Evolutionary conservation across 2,329 filamentous ascomycete species (phyloP), one percentile per base, ranked within the genome.

Genomic region (Raffaelea deltoideospora): DNA sequence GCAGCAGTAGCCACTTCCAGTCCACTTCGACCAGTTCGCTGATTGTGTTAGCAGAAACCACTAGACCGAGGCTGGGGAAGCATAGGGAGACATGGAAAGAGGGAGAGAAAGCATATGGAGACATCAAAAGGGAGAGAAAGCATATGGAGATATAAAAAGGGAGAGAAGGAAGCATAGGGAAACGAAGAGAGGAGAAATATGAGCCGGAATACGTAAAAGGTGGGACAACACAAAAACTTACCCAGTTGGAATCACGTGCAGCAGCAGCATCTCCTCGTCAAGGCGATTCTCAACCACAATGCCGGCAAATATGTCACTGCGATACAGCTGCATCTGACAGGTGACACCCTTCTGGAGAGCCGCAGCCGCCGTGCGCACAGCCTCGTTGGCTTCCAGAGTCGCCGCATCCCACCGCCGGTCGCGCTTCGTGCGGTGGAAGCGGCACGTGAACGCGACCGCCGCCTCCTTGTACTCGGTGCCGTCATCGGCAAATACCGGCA

Each of bases 391-490:
- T 48, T 90, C 86, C 42, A 90, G 61, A 2, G 65, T 61, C 37
- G 82, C 73, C 26, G 72, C 69, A 37, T 83, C 73, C 35, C 77
- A 57, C 45, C 80, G 82, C 58, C 79, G 84, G 43, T 85, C 77
- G 49, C 90, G 77, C 61, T 90, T 93, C 13, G 81, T 76, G 34
- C 90, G 75, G 55, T 98, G 90, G 59, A 93, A 94, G 41, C 87
- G 83, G 60, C 90, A 98, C 48, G 82, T 85, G 54, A 96, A 87
- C 51, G 94, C 85, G 48, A 92, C 88, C 1, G 81, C 86, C 49
- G 86, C 82, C 48, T 93, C 80, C 46, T 83, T 88, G 56, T 95
- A 95, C 54, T 95, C 86, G 2, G 77, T 85, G 7, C 86, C 86
- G 51, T 95, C 86, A 48, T 93, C 84, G 35, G 79, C 83, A 53